Base-by-base conservation (phyloP, 2,329 filamentous ascomycete genomes). In the Verticillium albo-atrum region DNA sequence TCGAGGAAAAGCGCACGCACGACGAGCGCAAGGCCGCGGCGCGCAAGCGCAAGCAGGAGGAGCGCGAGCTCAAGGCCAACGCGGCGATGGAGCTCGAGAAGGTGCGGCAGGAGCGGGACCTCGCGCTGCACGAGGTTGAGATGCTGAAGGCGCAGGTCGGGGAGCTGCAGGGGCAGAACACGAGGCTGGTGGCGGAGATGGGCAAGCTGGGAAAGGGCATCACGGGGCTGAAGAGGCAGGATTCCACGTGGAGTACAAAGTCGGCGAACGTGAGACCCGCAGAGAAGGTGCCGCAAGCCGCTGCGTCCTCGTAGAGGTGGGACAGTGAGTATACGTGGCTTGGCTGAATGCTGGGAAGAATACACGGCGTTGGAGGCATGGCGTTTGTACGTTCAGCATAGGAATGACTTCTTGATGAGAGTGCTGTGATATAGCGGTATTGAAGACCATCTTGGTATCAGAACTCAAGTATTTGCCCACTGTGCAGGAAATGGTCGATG, bases 11-110 rank as follows among this genome's bases (percentile, higher is more conserved):
- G 74, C 83, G 84, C 54, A 77, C 79, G 60, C 82, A 80, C 60
- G 89, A 92, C 67, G 78, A 85, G 61, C 78, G 77, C 65, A 89
- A 88, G 71, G 81, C 81, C 1, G 80, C 82, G 60, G 79, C 81
- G 54, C 72, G 78, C 27, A 74, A 73, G 53, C 74, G 74, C 27
- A 87, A 86, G 71, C 72, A 75, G 23, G 67, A 69, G 1, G 84
- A 87, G 70, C 77, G 79, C 37, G 82, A 86, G 65, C 82, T 84
- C 61, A 80, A 75, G 68, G 69, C 71, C 15, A 79, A 77, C 58
- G 57, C 85, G 50, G 68, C 74, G 27, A 70, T 80, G 54, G 82
- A 86, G 71, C 72, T 86, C n/a, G 82, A 86, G 56, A 75, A 77
- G 61, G 68, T 75, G 0, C 76, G 73, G 15, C 75, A 79, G 0